Base-by-base conservation (phyloP, 495 filamentous ascomycete species). In the Xylona heveae region DNA sequence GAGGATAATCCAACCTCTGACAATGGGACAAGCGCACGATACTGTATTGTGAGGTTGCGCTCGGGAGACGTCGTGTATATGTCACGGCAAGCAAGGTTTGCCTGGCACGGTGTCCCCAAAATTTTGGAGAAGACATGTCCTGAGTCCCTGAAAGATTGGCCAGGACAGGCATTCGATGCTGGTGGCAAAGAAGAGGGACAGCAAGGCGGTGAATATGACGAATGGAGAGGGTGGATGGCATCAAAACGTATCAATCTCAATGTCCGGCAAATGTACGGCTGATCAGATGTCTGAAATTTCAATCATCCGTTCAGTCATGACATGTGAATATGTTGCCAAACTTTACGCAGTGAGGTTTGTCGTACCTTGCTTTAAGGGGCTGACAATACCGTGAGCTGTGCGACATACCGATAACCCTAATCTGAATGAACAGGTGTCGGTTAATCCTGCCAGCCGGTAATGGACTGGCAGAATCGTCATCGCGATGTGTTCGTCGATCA, bases 51-150 rank as follows among this genome's bases (percentile, higher is more conserved):
- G 14, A 8, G 78, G 16, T 55, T 91, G 23, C 61, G 65, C 6
- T 85, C 79, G 3, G 83, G 81, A 0, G 82, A 85, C 53, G 74
- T 67, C 1, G 64, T 92, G 1, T 78, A 81, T 33, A 88, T 93
- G 78, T 68, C 66, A 30, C 66, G 76, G 22, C 60, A 67, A 32
- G 69, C 76, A 6, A 55, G 84, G 30, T 84, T 78, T 51, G 88
- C 84, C 8, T 94, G 84, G 88, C 84, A 94, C 56, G 81, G 77
- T 3, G 84, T 94, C 8, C 83, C 85, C 3, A 78, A 76, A 42
- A 70, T 91, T 17, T 29, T 91, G 15, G 62, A 66, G 16, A 64
- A 55, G 12, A 92, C 75, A 1, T 93, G 81, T 54, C 85, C 84
- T 0, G 52, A 49, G 2, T 77, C 66, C 54, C 47, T 95, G 32